Evolutionary conservation across 306 rosid genomes (phyloP), one percentile per base, ranked within the genome.

Genomic region (Sicyos edulis): DNA sequence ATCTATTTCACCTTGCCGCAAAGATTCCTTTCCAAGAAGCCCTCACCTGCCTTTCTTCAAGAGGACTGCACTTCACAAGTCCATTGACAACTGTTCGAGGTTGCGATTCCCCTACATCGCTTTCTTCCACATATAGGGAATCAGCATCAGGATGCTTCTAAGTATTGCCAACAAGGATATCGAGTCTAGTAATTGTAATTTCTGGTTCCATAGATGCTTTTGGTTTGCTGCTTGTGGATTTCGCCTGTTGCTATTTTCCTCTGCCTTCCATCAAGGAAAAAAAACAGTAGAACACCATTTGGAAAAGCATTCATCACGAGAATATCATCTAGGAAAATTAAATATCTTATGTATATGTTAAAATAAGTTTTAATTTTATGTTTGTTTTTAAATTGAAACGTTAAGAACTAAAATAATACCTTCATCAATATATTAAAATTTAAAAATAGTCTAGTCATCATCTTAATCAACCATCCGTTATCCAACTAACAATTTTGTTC

Each of bases 131-230:
- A n/a, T 93, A 93, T 0, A 93, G 81, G 8, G 97, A 60, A 81
- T 93, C 99, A 16, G 99, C 99, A 82, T 86, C 97, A 24, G 99
- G 99, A 81, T 91, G 99, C 74, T 91, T 93, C 81, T 85, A 82
- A 63, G 82, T 95, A 1, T 54, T 82, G 45, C 98, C 97, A 73
- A 93, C 96, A 17, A 97, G 95, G 32, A 26, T 26, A 26, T 93
- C 96, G 40, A 93, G 91, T 81, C 97, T 90, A 20, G 89, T 72
- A 61, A 93, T 87, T 50, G 95, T 15, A 80, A 88, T 88, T 45
- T 75, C 96, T 22, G 79, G 77, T 75, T 89, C 90, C 74, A 76
- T 73, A 49, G 80, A 74, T 49, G 86, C 79, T 83, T 84, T 86
- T 59, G 52, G 78, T 82, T 86, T 88, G 67, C 68, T 87, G 42